Percentiles rank a stretch among this genome's conserved stretches.
Conservation (phyloP, 768 basidiomycete genomes). For the Boletus reticulatus region DNA sequence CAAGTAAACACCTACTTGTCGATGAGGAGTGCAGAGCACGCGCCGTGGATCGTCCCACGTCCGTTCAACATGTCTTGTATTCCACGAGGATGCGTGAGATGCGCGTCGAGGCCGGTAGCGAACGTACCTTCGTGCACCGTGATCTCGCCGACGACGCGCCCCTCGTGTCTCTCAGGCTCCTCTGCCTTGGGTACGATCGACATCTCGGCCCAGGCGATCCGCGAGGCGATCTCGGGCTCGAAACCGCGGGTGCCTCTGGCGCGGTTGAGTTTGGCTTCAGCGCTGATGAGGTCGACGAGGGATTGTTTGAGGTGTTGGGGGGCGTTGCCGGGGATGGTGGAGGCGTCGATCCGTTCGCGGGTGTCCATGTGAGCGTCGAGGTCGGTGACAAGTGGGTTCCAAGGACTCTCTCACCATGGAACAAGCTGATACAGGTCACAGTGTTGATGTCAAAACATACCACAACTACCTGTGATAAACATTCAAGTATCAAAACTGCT, state of each 20-base stretch:
- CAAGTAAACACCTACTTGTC: slow-evolving; percentile 41
- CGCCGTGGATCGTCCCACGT: slow-evolving; percentile 49
- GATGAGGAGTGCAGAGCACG: slow-evolving; percentile 52
- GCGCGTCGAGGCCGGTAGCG: no score
- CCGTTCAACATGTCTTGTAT: slow-evolving; percentile 57
- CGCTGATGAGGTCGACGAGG: slow-evolving; percentile 20
- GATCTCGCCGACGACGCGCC: slow-evolving; percentile 44
- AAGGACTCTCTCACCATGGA: no score
- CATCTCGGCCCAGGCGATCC: slow-evolving; percentile 38
- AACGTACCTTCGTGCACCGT: slow-evolving; percentile 41
- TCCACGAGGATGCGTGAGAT: neutral
- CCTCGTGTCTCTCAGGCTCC: slow-evolving; percentile 44
- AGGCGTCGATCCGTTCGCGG: slow-evolving; percentile 15
- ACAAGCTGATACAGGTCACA: no score
- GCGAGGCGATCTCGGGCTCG: slow-evolving; percentile 20
- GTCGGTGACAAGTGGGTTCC: no score
- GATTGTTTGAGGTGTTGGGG: slow-evolving; percentile 25
- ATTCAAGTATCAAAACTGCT: no score
- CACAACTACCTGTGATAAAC: no score
- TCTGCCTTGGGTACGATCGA: slow-evolving; percentile 44
- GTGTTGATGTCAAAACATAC: no score
- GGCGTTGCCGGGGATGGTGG: slow-evolving; percentile 29
- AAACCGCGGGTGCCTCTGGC: slow-evolving; percentile 19
- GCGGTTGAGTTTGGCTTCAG: neutral
- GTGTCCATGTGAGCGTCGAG: slow-evolving; percentile 2